Evolutionary conservation across 2,329 filamentous ascomycete species (phyloP).

Genomic region (Xylaria sp.): DNA sequence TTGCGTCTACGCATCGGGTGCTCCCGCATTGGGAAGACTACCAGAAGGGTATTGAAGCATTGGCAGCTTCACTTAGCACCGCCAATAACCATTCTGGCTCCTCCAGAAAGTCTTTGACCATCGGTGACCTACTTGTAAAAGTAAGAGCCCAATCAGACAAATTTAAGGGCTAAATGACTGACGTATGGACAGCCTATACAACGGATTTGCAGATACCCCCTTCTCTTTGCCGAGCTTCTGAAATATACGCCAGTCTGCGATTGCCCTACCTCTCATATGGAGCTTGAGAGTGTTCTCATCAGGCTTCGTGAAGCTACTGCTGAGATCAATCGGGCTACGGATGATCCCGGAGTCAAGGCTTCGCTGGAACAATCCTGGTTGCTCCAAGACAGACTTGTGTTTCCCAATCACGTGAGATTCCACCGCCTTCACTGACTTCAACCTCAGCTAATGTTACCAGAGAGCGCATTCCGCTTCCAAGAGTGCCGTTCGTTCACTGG

Average conservation of each 20-base stretch:
- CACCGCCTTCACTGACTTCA: not conserved
- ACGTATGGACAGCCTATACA: conserved; percentile 67
- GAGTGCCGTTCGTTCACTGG: conserved; percentile 70
- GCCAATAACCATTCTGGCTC: conserved; percentile 58
- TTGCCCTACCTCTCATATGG: conserved; percentile 75
- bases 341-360: conserved; percentile 63
- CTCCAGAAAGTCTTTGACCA: conserved; percentile 69
- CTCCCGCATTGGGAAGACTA: conserved; percentile 72
- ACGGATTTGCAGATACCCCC: conserved; percentile 81
- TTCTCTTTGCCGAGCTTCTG: conserved; percentile 78
- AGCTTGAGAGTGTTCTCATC: conserved; percentile 68
- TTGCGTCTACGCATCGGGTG: conserved; percentile 61
- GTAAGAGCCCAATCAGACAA: conserved; percentile 39
- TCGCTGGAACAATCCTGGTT: conserved; percentile 77
- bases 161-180: conserved; percentile 9
- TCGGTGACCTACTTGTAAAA: conserved; percentile 87
- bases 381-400: conserved; percentile 73
- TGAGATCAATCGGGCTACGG: conserved; percentile 79
- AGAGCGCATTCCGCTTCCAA: conserved; percentile 49
- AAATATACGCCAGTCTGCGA: conserved; percentile 79
- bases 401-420: conserved; percentile 61
- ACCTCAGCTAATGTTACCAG: conserved; percentile 32
- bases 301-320: conserved; percentile 68
- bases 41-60: conserved; percentile 77
- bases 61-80: conserved; percentile 70